Conservation (phyloP, 257 asterid genomes). For the Oldenlandia corymbosa region DNA sequence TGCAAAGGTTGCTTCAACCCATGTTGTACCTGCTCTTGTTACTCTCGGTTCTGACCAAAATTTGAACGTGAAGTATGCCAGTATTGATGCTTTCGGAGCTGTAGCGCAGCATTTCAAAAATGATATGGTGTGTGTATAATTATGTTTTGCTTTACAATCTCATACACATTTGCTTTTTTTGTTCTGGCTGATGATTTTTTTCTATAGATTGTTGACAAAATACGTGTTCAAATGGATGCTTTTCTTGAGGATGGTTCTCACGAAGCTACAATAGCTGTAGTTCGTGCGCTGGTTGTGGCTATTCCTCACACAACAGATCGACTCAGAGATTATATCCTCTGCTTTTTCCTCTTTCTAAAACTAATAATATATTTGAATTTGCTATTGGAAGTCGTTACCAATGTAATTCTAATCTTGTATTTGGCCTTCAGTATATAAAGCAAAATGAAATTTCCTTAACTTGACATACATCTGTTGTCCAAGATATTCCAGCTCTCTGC, state of each 20-base stretch:
- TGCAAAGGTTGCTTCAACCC: constrained; percentile 78
- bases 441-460: constrained; percentile 42
- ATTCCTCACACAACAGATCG: constrained; percentile 79
- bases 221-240: constrained; percentile 97
- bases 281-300: constrained; percentile 85
- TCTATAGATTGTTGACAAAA: constrained; percentile 86
- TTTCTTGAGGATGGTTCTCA: constrained; percentile 98
- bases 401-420: neutral
- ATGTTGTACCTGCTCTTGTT: constrained; percentile 92
- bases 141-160: constrained; percentile 9
- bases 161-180: constrained; percentile 6
- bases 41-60: constrained; percentile 99
- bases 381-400: no score
- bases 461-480: constrained; percentile 65
- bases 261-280: constrained; percentile 90
- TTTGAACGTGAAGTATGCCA: constrained; percentile 79
- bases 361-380: no score
- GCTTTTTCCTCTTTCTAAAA: constrained; percentile 10
- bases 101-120: constrained; percentile 94
- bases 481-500: constrained; percentile 84
- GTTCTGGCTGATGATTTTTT: constrained; percentile 21
- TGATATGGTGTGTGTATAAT: constrained; percentile 46
- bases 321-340: constrained; percentile 97
- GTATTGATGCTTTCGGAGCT: constrained; percentile 93
- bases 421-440: neutral